Percentiles rank a stretch among this genome's conserved stretches.
phyloP scores from a whole-genome alignment of 2,329 filamentous ascomycete genomes.

The Juglanconis juglandina region DNA sequence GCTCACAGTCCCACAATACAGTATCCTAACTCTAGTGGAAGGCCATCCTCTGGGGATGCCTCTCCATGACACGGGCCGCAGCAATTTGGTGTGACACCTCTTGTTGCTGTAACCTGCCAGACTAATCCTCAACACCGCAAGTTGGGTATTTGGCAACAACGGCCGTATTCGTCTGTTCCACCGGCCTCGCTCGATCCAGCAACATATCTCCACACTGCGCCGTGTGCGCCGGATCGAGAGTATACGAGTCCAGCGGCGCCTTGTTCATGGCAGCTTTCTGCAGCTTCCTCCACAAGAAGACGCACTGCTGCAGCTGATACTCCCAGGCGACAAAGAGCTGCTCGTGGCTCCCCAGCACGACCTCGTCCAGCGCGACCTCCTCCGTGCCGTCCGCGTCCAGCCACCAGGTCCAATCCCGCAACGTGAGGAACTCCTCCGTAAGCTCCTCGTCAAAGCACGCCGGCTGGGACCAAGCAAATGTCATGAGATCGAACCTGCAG shows the following conservation, averaged over 20 bases:
- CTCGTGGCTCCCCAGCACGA: background rate
- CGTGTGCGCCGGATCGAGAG: background rate
- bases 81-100: background rate
- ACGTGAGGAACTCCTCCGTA: background rate
- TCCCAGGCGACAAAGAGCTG: background rate
- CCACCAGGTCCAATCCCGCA: background rate
- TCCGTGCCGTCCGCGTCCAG: background rate
- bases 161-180: background rate
- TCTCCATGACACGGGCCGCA: too few relatives aligned
- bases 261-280: background rate
- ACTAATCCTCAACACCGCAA: background rate
- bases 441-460: constrained; percentile 17
- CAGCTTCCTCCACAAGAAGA: constrained; percentile 3
- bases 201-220: background rate
- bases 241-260: background rate
- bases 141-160: background rate
- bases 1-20: too few relatives aligned
- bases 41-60: too few relatives aligned
- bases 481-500: constrained; percentile 13
- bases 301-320: constrained; percentile 1
- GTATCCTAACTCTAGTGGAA: too few relatives aligned
- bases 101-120: background rate
- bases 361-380: background rate
- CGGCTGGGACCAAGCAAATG: constrained; percentile 20
- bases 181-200: background rate